These are phyloP conservation scores for Rosa multiflora DNA, from an alignment of 306 rosid species.

Conservation along the genomic window DNA sequence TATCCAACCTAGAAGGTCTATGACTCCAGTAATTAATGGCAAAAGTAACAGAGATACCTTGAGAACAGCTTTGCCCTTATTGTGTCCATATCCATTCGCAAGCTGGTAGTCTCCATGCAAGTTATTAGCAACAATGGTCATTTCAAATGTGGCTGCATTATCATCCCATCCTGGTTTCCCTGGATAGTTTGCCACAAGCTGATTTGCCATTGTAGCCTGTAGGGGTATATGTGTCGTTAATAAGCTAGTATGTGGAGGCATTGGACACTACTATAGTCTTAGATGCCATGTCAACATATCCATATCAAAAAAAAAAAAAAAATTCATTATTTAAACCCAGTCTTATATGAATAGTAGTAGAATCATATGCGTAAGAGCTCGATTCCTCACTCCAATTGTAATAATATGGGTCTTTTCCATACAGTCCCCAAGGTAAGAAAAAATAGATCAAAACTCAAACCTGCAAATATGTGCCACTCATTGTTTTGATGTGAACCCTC, in stretches of 20 bases:
- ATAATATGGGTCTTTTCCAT: not conserved
- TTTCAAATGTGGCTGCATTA: slow-evolving; percentile 80
- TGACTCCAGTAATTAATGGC: not conserved
- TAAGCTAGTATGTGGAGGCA: not conserved
- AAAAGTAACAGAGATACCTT: slow-evolving; percentile 42
- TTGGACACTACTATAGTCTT: slow-evolving; percentile 1
- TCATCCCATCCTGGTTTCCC: slow-evolving; percentile 87
- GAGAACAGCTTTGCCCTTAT: slow-evolving; percentile 57
- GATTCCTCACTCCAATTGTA: not conserved
- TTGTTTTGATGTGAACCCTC: slow-evolving; percentile 66
- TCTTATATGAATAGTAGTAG: not conserved
- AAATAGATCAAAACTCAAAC: slow-evolving; percentile 32
- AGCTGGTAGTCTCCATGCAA: slow-evolving; percentile 95
- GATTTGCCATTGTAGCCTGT: slow-evolving; percentile 62
- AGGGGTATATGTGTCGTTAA: slow-evolving; percentile 21
- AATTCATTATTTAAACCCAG: not conserved
- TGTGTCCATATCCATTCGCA: slow-evolving; percentile 75
- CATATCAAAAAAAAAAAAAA: not conserved
- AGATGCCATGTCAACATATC: slow-evolving; percentile 20
- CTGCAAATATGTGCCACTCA: slow-evolving; percentile 66
- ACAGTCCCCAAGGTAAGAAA: slow-evolving; percentile 14
- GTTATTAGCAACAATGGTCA: slow-evolving; percentile 52
- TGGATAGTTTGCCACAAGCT: slow-evolving; percentile 68
- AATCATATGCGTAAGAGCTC: not conserved
- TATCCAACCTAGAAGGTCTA: not conserved